These are phyloP conservation scores for Acer negundo DNA, from an alignment of 345 rosid species.

Conservation along the genomic window DNA sequence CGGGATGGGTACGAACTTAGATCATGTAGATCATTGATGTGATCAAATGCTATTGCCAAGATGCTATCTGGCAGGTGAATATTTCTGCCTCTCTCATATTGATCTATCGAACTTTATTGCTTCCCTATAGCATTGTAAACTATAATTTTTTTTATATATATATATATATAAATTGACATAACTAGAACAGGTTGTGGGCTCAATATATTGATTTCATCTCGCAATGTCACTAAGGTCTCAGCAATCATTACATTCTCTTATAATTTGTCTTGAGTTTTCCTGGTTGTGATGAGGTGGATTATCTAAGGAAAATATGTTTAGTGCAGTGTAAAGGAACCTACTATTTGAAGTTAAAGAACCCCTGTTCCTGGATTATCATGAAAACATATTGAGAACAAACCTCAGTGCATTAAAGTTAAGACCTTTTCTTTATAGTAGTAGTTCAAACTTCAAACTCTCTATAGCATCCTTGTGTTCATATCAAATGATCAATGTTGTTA, in stretches of 20 bases:
- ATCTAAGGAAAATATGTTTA: neutral
- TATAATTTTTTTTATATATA: slow-evolving; percentile 15
- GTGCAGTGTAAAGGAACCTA: neutral
- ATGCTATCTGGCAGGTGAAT: slow-evolving; percentile 25
- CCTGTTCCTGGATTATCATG: neutral
- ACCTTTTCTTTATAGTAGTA: neutral
- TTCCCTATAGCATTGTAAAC: slow-evolving; percentile 25
- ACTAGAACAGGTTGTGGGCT: slow-evolving; percentile 8
- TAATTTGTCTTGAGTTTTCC: neutral
- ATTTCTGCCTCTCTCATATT: slow-evolving; percentile 12
- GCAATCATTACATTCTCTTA: slow-evolving; percentile 11
- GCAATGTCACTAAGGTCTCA: neutral
- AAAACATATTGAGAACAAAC: neutral
- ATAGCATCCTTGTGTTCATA: neutral
- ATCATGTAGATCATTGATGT: neutral
- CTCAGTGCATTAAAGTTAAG: neutral
- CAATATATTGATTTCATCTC: neutral
- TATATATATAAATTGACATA: slow-evolving; percentile 7
- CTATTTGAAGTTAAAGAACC: neutral
- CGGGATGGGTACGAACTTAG: neutral
- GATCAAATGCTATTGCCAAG: slow-evolving; percentile 17
- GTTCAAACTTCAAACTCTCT: neutral
- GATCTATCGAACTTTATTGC: slow-evolving; percentile 5
- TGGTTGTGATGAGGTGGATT: neutral
- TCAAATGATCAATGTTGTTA: neutral